Conservation (phyloP, 2,329 filamentous ascomycete genomes). For the Scolecobasidium constrictum region DNA sequence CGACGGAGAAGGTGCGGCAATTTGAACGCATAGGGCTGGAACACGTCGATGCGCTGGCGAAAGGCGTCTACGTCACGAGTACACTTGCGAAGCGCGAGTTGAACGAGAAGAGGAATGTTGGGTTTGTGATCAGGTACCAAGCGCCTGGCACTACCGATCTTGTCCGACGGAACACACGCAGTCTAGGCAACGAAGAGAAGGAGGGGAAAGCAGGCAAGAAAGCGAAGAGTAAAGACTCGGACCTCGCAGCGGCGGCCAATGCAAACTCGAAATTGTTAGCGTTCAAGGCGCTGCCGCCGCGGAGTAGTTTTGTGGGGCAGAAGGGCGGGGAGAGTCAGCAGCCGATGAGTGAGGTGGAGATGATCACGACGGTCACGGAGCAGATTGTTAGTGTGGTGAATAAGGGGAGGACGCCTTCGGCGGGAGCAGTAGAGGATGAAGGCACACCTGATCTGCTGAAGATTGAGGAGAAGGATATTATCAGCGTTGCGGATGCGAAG, state of each 20-base stretch:
- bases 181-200: slow-evolving; percentile 44
- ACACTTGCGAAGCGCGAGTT: slow-evolving; percentile 68
- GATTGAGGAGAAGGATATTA: slow-evolving; percentile 57
- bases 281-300: slow-evolving; percentile 44
- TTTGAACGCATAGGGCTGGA: slow-evolving; percentile 78
- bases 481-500: slow-evolving; percentile 74
- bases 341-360: slow-evolving; percentile 37
- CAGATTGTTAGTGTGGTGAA: slow-evolving; percentile 64
- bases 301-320: slow-evolving; percentile 25
- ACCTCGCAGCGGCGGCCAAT: slow-evolving; percentile 14
- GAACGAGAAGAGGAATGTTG: slow-evolving; percentile 71
- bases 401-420: slow-evolving; percentile 27
- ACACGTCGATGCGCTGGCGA: slow-evolving; percentile 61
- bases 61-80: slow-evolving; percentile 83
- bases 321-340: slow-evolving; percentile 18
- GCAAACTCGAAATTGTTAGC: slow-evolving; percentile 30
- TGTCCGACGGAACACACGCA: slow-evolving; percentile 74
- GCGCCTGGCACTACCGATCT: slow-evolving; percentile 60
- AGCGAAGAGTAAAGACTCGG: slow-evolving; percentile 14
- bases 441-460: slow-evolving; percentile 17
- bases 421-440: slow-evolving; percentile 14
- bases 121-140: slow-evolving; percentile 65
- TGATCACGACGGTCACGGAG: slow-evolving; percentile 55
- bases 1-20: slow-evolving; percentile 82
- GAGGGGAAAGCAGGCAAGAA: slow-evolving; percentile 15